phyloP scores from a whole-genome alignment of 1,284 basidiomycete species.

The Schizophyllum commune region DNA sequence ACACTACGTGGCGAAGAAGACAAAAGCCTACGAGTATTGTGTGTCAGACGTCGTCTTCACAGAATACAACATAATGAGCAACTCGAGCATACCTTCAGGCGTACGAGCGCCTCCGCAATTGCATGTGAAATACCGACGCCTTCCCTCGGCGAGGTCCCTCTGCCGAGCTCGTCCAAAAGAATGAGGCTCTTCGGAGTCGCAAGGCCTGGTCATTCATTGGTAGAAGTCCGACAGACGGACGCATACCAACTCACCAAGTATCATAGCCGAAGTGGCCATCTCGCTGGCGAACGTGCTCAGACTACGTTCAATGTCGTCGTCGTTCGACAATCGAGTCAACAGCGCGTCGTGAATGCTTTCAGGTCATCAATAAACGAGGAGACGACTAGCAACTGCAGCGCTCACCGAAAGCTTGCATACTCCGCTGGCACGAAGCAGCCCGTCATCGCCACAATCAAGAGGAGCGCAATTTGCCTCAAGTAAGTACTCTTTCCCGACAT shows the following conservation, averaged over 20 bases:
- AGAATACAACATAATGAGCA: too few species aligned
- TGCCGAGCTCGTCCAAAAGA: conserved; percentile 85
- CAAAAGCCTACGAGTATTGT: conserved; percentile 52
- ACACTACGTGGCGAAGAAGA: conserved; percentile 83
- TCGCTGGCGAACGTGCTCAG: conserved; percentile 91
- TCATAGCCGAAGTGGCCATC: conserved; percentile 87
- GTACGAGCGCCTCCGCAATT: conserved; percentile 82
- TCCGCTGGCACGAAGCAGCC: conserved; percentile 90
- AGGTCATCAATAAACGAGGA: background rate
- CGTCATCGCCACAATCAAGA: conserved; percentile 81
- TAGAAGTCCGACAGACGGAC: background rate
- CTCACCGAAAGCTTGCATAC: conserved; percentile 76
- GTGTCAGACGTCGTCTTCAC: too few species aligned
- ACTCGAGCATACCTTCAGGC: conserved; percentile 43
- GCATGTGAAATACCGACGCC: conserved; percentile 90
- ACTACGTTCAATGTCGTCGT: conserved; percentile 82
- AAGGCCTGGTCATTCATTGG: conserved; percentile 42
- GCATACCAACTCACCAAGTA: conserved; percentile 45
- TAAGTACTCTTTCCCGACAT: conserved; percentile 96
- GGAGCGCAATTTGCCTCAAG: conserved; percentile 77
- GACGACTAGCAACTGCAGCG: background rate
- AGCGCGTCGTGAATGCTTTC: conserved; percentile 73
- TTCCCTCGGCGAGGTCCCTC: conserved; percentile 82
- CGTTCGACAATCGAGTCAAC: conserved; percentile 84
- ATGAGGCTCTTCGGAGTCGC: conserved; percentile 70